A percentile compares a stretch with the other conserved stretches of the same genome.
These are phyloP conservation scores for Vigna hirtella DNA, from an alignment of 306 rosid species.

Conservation along the genomic window DNA sequence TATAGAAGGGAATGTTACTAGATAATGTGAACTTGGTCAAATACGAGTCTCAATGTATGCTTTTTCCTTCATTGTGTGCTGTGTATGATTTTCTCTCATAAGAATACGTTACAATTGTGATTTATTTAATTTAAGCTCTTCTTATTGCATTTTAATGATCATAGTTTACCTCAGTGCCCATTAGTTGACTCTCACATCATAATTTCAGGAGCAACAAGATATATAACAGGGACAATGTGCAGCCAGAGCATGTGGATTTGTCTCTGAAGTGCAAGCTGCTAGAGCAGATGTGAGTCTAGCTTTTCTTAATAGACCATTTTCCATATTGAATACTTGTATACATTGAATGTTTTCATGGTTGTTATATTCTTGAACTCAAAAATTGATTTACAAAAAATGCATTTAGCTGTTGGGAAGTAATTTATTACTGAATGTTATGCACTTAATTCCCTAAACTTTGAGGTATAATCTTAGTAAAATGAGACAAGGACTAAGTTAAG, in stretches of 20 bases:
- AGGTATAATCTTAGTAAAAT: no score
- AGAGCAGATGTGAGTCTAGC: conserved; percentile 15
- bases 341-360: not conserved
- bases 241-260: conserved; percentile 16
- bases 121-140: conserved; percentile 9
- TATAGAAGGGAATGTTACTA: not conserved
- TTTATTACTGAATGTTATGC: no score
- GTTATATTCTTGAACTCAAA: conserved; percentile 10
- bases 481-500: no score
- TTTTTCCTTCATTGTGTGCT: not conserved
- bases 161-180: not conserved
- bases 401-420: conserved; percentile 24
- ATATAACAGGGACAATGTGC: not conserved
- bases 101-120: not conserved
- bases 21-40: not conserved
- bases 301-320: conserved; percentile 8
- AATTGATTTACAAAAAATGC: not conserved
- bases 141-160: not conserved
- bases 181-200: conserved; percentile 15
- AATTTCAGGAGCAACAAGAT: conserved; percentile 39
- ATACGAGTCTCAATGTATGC: not conserved
- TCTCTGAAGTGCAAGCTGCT: conserved; percentile 20
- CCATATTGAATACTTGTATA: not conserved
- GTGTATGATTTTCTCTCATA: not conserved
- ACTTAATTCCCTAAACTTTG: no score